Evolutionary conservation across 805 yeast genomes (phyloP), one percentile per base, ranked within the genome.

Genomic region (Suhomyces sp.): DNA sequence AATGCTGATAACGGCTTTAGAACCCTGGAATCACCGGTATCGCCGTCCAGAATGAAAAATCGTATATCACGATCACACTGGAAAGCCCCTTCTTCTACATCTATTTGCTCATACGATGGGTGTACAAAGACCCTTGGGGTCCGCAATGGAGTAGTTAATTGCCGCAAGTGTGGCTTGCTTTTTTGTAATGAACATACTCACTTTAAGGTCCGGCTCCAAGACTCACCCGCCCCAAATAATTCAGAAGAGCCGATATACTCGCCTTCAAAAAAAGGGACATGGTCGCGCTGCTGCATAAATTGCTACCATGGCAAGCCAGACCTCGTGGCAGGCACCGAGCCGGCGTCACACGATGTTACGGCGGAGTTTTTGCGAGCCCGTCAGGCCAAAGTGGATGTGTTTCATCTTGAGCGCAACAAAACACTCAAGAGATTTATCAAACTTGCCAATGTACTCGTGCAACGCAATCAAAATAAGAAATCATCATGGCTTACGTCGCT

Each of bases 101-200:
- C 53, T 1, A 57, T 69, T 20, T 85, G 91, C 55, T 58, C 76
- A 1, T 60, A 63, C 25, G 53, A 54, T 0, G 58, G 59, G 0
- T 86, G 90, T 59, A 50, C 58, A 7, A 77, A 69, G 48, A 58
- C 53, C 4, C 68, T 86, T 37, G 77, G 70, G 47, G 70, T 80
- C 24, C 78, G 82, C 52, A 79, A 77, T 57, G 89, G 87, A 0
- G 66, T 77, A 2, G 81, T 82, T 5, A 86, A 89, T 63, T 89
- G 97, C 66, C 70, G 93, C 21, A 80, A 79, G 57, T 91, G 97
- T 69, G 97, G 97, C 0, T 61, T 73, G 22, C 64, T 90, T 15
- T 89, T 68, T 62, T 90, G 97, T 64, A 78, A 78, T 53, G 66
- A 64, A 25, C 96, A 91, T 67, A 74, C 90, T 3, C 63, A 70